phyloP scores from a whole-genome alignment of 495 filamentous ascomycete genomes.

The Penicillium mononematosum region DNA sequence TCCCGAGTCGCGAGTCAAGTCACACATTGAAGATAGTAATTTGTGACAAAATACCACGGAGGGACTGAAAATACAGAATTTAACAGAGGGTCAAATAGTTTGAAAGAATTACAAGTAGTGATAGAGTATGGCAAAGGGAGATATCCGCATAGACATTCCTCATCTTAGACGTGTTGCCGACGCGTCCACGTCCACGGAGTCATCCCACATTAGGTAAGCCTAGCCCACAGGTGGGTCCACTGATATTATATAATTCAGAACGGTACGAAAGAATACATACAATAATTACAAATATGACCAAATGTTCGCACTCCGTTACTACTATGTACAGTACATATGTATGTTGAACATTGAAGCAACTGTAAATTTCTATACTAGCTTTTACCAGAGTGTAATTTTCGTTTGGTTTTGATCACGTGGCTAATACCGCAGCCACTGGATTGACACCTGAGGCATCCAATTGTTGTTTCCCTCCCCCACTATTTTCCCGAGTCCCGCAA shows the following conservation, averaged over 20 bases:
- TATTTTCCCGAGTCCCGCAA: conserved; percentile 30
- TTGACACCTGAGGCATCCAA: conserved; percentile 18
- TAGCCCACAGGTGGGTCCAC: too few species aligned
- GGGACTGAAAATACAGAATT: background rate
- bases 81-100: background rate
- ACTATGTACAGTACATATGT: too few species aligned
- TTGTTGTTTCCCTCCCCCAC: conserved; percentile 15
- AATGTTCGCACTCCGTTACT: background rate
- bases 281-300: background rate
- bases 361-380: background rate
- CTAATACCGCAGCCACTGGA: too few species aligned
- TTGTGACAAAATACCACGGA: background rate
- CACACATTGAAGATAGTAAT: conserved; percentile 3
- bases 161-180: conserved; percentile 22
- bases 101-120: background rate
- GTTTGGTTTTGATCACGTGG: background rate
- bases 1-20: background rate
- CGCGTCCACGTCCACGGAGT: conserved; percentile 30
- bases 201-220: conserved; percentile 30
- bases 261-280: background rate
- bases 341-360: too few species aligned
- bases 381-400: background rate
- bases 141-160: conserved; percentile 16
- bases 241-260: background rate
- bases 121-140: conserved; percentile 5